These are phyloP conservation scores for Neurospora sp. DNA, from an alignment of 495 filamentous ascomycete species.

Conservation along the genomic window DNA sequence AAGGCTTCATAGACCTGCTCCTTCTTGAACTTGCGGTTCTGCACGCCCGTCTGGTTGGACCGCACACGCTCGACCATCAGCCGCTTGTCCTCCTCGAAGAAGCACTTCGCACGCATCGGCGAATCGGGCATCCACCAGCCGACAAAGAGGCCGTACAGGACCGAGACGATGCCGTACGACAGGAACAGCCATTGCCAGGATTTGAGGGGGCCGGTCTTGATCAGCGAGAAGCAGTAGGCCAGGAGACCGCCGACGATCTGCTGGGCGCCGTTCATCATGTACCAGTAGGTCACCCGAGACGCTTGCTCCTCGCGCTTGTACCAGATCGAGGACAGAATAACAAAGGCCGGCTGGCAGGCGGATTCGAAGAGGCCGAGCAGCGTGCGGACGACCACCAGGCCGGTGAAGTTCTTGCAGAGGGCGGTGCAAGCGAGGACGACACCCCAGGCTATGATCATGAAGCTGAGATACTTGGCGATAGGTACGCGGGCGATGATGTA, in stretches of 20 bases:
- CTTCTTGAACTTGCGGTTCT: constrained; percentile 46
- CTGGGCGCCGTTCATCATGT: constrained; percentile 58
- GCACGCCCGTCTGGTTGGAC: constrained; percentile 55
- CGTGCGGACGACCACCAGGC: constrained; percentile 47
- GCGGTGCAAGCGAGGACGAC: constrained; percentile 45
- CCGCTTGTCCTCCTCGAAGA: constrained; percentile 44
- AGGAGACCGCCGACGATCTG: constrained; percentile 46
- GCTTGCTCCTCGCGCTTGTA: constrained; percentile 61
- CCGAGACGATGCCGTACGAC: constrained; percentile 43
- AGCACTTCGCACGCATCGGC: constrained; percentile 50
- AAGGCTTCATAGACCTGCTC: constrained; percentile 38
- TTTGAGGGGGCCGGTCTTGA: constrained; percentile 34
- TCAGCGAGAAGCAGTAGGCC: constrained; percentile 46
- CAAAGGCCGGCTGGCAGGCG: constrained; percentile 49
- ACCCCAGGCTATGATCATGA: constrained; percentile 56
- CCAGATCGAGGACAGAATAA: constrained; percentile 63
- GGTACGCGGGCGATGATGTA: constrained; percentile 42
- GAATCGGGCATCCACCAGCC: constrained; percentile 55
- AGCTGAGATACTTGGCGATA: constrained; percentile 46
- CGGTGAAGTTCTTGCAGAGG: constrained; percentile 46
- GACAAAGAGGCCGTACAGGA: constrained; percentile 46
- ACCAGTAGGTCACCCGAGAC: constrained; percentile 57
- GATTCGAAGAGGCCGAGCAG: constrained; percentile 62
- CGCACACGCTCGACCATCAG: constrained; percentile 50
- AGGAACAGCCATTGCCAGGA: constrained; percentile 47